Percentiles rank a stretch among this genome's conserved stretches.
These are phyloP conservation scores for Boletellus ananas DNA, from an alignment of 768 basidiomycete species.

Conservation along the genomic window DNA sequence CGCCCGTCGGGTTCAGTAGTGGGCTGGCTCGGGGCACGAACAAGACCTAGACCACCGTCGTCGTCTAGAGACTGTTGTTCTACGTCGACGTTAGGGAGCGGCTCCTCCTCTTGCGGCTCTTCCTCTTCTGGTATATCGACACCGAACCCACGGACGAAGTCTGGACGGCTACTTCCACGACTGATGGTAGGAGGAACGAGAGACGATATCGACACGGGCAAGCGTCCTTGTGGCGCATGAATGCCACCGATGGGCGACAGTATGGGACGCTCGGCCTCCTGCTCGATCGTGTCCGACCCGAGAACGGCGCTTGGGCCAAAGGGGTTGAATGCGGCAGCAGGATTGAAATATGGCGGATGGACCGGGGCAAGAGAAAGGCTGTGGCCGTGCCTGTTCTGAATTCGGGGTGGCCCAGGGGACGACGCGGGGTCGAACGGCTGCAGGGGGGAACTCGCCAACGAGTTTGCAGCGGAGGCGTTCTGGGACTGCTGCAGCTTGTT, in stretches of 20 bases:
- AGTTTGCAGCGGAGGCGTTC: conserved; percentile 45
- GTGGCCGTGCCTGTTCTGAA: conserved; percentile 65
- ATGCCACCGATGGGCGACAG: conserved; percentile 32
- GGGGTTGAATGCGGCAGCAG: conserved; percentile 52
- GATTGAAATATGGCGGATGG: conserved; percentile 33
- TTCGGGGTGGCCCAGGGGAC: conserved; percentile 43
- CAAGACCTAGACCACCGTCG: conserved; percentile 23
- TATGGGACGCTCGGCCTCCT: conserved; percentile 21
- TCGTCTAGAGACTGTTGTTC: conserved; percentile 40
- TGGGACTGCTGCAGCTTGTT: conserved; percentile 81
- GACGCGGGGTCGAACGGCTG: conserved; percentile 50
- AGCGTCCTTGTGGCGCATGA: conserved; percentile 54
- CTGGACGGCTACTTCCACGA: conserved; percentile 54
- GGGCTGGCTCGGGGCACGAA: conserved; percentile 23
- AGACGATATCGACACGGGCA: conserved; percentile 43
- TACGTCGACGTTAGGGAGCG: conserved; percentile 25
- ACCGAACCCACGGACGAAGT: conserved; percentile 78
- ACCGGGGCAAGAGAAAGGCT: conserved; percentile 63
- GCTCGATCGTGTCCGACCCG: conserved; percentile 46
- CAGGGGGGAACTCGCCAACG: conserved; percentile 64
- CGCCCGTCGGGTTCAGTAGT: conserved; percentile 37
- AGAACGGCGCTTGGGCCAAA: conserved; percentile 58
- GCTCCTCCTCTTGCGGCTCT: conserved; percentile 53
- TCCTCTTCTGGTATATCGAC: conserved; percentile 75
- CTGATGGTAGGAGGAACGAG: conserved; percentile 43